Percentiles rank a stretch among this genome's conserved stretches.
Evolutionary conservation across 495 filamentous ascomycete genomes (phyloP).

Genomic region (Talaromyces thailandensis): DNA sequence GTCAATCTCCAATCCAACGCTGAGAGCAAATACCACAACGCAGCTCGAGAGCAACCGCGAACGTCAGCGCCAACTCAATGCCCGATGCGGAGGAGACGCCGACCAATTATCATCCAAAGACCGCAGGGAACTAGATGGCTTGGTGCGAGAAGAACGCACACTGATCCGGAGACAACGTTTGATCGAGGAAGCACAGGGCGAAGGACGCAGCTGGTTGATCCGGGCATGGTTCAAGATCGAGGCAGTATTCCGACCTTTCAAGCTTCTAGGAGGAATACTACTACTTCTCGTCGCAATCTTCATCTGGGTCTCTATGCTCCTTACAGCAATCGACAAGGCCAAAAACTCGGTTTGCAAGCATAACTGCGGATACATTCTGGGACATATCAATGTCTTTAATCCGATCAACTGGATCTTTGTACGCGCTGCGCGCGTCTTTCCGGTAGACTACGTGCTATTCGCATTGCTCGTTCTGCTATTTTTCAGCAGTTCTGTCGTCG

Average conservation of each 20-base stretch:
- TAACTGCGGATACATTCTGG: constrained; percentile 89
- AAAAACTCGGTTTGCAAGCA: constrained; percentile 88
- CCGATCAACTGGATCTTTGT: constrained; percentile 89
- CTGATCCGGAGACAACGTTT: constrained; percentile 83
- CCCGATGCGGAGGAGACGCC: constrained; percentile 68
- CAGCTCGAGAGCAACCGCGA: constrained; percentile 82
- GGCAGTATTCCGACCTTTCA: constrained; percentile 72
- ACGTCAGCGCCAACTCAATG: constrained; percentile 81
- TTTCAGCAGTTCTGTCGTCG: constrained; percentile 78
- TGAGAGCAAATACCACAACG: constrained; percentile 64
- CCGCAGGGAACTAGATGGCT: constrained; percentile 74
- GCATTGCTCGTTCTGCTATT: constrained; percentile 73
- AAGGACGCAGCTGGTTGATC: constrained; percentile 60
- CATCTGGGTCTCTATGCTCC: constrained; percentile 84
- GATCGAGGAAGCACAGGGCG: constrained; percentile 68
- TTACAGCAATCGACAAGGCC: constrained; percentile 92
- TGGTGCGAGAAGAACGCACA: constrained; percentile 84
- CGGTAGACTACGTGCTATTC: constrained; percentile 86
- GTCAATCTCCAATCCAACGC: constrained; percentile 64
- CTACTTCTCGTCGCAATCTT: constrained; percentile 61
- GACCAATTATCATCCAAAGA: constrained; percentile 75
- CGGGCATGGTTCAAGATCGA: constrained; percentile 67
- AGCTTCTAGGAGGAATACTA: constrained; percentile 74
- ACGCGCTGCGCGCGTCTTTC: constrained; percentile 72
- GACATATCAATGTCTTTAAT: constrained; percentile 85